Percentiles rank a stretch among this genome's conserved stretches.
Evolutionary conservation across 108 stramenopile species (phyloP).

Genomic region (Cyclostephanos invisitatus): DNA sequence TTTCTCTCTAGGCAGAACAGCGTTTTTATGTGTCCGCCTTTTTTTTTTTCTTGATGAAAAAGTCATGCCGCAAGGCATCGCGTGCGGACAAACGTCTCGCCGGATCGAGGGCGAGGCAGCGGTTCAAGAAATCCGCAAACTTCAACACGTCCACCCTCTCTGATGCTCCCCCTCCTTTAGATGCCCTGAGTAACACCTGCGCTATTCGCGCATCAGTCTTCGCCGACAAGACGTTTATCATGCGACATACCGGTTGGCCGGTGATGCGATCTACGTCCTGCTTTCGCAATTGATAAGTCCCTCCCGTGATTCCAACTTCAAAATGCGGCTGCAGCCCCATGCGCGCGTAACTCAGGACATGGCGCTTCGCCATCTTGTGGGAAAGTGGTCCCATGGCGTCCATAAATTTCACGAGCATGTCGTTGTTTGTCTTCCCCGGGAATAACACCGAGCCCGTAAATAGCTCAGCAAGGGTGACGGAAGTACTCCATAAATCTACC

Average conservation of each 20-base stretch:
- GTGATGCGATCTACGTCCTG: conserved; percentile 74
- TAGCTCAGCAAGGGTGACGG: conserved; percentile 91
- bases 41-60: conserved; percentile 58
- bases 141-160: conserved; percentile 77
- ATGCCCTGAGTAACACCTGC: conserved; percentile 60
- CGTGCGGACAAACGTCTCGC: conserved; percentile 65
- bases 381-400: conserved; percentile 90
- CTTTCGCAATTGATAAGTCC: conserved; percentile 62
- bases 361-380: conserved; percentile 78
- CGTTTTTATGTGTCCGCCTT: conserved; percentile 19
- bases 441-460: conserved; percentile 93
- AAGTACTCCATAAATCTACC: conserved; percentile 95
- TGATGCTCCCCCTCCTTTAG: conserved; percentile 75
- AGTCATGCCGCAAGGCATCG: conserved; percentile 68
- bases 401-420: conserved; percentile 95
- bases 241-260: conserved; percentile 55
- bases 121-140: conserved; percentile 86
- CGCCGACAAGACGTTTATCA: conserved; percentile 54
- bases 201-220: conserved; percentile 48
- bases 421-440: conserved; percentile 92
- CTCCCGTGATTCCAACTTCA: conserved; percentile 55
- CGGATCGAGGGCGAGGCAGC: conserved; percentile 89
- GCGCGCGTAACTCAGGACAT: conserved; percentile 64
- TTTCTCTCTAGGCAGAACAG: too few species aligned
- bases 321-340: conserved; percentile 66